Base-by-base conservation (phyloP, 78 protist species). In the Dictyostelium purpureum region DNA sequence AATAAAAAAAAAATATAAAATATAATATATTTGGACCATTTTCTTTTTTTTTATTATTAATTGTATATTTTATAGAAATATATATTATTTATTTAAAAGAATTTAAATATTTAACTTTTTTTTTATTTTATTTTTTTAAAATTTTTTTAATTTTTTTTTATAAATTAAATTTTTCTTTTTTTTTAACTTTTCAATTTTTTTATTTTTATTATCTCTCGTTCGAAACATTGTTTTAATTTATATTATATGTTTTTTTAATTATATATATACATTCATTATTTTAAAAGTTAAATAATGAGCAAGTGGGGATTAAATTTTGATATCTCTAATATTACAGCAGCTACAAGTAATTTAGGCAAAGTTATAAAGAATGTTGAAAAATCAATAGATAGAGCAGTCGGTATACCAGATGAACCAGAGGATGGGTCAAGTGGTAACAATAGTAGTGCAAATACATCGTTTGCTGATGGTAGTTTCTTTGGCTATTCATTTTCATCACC, bases 331-430 rank as follows among this genome's bases (percentile, higher is more conserved):
- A 40, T 85, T 31, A n/a, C n/a, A n/a, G n/a, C n/a, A n/a, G n/a
- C n/a, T n/a, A n/a, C n/a, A n/a, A n/a, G n/a, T n/a, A n/a, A n/a
- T n/a, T n/a, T n/a, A n/a, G 91, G 91, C 6, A 85, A 85, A 24
- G 91, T 66, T 21, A 42, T 85, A 26, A 85, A 85, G 59, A 85
- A 70, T 61, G 91, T 85, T 73, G 91, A 85, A 24, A 85, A 73
- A 33, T 57, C 74, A 26, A 52, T 85, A 4, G 91, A 85, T 35
- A 73, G 43, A 26, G 77, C 67, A 47, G 59, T 85, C 12, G 91
- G 91, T 57, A 73, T 85, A 70, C 91, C 91, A 40, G 83, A 74
- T 10, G n/a, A n/a, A 49, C 65, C 40, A 74, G 52, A 35, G 6
- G 40, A 6, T 1, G 59, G 14, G 6, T 28, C 35, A 6, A 49